Conservation (phyloP, 352 stramenopile genomes). For the Aphanomyces stellatus region DNA sequence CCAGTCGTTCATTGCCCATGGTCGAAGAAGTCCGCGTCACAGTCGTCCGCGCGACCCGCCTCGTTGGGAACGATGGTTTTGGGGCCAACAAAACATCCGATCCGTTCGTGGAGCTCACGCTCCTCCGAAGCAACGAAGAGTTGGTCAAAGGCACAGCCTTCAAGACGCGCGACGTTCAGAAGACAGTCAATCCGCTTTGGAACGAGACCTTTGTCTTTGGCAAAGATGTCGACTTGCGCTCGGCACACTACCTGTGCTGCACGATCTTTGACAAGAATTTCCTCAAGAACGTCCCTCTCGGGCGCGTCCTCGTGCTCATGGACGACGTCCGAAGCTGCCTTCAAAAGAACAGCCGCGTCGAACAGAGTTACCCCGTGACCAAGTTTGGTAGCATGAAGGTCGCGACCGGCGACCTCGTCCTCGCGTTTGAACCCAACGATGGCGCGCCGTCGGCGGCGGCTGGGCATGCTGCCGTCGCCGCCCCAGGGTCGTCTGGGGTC, state of each 20-base stretch:
- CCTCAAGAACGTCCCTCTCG: conserved; percentile 17
- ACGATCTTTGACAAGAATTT: conserved; percentile 45
- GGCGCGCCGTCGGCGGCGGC: neutral
- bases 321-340: neutral
- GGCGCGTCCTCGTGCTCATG: neutral
- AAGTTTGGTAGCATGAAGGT: conserved; percentile 17
- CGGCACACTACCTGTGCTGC: conserved; percentile 51
- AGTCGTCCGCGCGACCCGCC: neutral
- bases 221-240: conserved; percentile 51
- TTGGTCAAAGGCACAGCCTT: conserved; percentile 27
- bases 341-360: neutral
- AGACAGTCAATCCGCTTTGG: conserved; percentile 55
- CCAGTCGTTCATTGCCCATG: neutral
- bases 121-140: conserved; percentile 49
- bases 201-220: conserved; percentile 54
- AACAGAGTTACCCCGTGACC: neutral
- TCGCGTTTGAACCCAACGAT: neutral
- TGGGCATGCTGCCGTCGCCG: neutral
- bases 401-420: conserved; percentile 11
- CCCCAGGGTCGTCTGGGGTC: too few species aligned
- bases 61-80: conserved; percentile 16
- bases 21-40: conserved; percentile 10
- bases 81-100: conserved; percentile 25
- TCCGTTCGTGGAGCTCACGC: conserved; percentile 59
- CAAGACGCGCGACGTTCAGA: conserved; percentile 64